Base-by-base conservation (phyloP, 192 early-diverging fungal genomes). In the Geranomyces michiganensis region DNA sequence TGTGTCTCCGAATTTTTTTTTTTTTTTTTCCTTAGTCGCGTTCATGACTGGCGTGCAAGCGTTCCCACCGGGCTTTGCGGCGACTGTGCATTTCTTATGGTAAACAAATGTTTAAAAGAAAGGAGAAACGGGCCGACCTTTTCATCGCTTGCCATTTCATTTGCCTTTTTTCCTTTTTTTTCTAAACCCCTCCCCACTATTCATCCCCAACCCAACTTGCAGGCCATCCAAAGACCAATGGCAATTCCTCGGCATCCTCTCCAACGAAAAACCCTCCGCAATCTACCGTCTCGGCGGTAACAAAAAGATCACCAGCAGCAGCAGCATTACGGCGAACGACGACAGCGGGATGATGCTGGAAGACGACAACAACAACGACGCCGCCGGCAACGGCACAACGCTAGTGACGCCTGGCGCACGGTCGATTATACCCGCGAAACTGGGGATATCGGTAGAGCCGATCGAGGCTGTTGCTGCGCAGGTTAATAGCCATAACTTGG, bases 401-500 rank as follows among this genome's bases (percentile, higher is more conserved):
- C 24, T 56, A 24, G 63, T 65, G 62, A 68, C 68, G 26, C 63
- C 70, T 26, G 64, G 70, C 13, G 72, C 36, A 44, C 61, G 31
- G 43, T 76, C 61, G 14, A 74, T 70, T 63, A 71, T 81, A 22
- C 79, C 82, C 51, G 90, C 91, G 8, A 88, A 89, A 31, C 79
- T 99, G 21, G 96, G 96, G 4, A 97, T 99, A 46, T 94, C 93
- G 0, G 94, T 99, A 15, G 96, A 99, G 70, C 93, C 95, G 1
- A 73, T 93, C 9, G 82, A 87, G 51, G 71, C 78, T 0, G 92
- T 99, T 15, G 76, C 87, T 65, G 76, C 88, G 48, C 86, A 91
- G 51, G 51, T 75, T 15, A 10, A 41, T 3, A 3, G 10, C 5
- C 5, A 41, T 41, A 10, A 10, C 36, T 44, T 31, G 64, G 64